Evolutionary conservation across 768 basidiomycete species (phyloP).

Genomic region (Sarcodon aspratus): DNA sequence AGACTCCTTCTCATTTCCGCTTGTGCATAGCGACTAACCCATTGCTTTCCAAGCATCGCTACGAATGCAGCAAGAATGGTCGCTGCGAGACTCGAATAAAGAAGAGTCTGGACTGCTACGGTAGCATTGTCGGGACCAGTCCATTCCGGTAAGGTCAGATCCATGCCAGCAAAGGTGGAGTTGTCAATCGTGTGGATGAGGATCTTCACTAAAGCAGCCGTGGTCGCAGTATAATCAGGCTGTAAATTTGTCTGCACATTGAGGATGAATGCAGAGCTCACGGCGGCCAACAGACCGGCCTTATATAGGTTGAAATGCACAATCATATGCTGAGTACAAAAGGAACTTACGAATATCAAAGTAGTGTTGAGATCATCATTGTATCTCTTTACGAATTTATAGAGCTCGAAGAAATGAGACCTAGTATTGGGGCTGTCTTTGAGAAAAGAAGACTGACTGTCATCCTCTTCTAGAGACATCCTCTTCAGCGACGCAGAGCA

Average conservation of each 20-base stretch:
- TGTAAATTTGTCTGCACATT: conserved; percentile 4
- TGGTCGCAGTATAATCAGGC: conserved; percentile 5
- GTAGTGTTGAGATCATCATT: conserved; percentile 11
- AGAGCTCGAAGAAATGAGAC: conserved; percentile 3
- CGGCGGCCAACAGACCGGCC: conserved; percentile 11
- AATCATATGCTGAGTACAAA: no score
- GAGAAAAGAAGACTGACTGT: no score
- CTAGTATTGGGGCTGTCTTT: background rate
- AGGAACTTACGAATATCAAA: conserved; percentile 11
- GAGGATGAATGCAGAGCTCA: conserved; percentile 8
- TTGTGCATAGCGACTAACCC: conserved; percentile 4
- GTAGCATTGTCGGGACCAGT: conserved; percentile 8
- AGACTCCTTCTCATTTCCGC: background rate
- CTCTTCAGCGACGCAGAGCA: no score
- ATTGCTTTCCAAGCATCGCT: conserved; percentile 9
- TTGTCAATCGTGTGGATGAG: conserved; percentile 7
- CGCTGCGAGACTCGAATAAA: conserved; percentile 12
- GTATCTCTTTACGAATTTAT: conserved; percentile 10
- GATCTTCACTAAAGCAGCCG: conserved; percentile 5
- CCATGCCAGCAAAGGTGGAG: conserved; percentile 3
- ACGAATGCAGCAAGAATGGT: conserved; percentile 14
- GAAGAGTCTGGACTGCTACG: conserved; percentile 9
- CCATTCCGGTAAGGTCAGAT: conserved; percentile 5
- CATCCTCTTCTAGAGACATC: no score
- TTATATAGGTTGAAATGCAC: background rate